phyloP scores from a whole-genome alignment of 805 yeast genomes.

The Yarrowia yakushimensis region DNA sequence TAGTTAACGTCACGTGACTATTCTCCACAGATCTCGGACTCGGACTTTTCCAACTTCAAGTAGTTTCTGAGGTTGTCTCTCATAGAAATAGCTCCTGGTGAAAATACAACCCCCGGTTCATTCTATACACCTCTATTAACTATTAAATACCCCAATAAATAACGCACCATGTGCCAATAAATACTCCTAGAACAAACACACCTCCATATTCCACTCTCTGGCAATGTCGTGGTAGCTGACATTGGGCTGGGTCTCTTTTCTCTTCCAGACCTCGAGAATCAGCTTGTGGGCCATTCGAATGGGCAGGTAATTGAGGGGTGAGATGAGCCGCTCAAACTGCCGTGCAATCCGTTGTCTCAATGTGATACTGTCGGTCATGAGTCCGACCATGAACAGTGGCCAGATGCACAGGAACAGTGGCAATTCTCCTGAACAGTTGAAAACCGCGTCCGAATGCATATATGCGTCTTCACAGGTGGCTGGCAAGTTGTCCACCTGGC shows the following conservation, averaged over 20 bases:
- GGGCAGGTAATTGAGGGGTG: slow-evolving; percentile 11
- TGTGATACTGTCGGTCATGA: background rate
- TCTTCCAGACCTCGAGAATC: slow-evolving; percentile 3
- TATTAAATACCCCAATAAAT: too few species aligned
- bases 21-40: too few species aligned
- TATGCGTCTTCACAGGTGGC: slow-evolving; percentile 18
- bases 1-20: too few species aligned
- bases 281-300: slow-evolving; percentile 11
- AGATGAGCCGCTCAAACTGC: slow-evolving; percentile 19
- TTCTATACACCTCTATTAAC: too few species aligned
- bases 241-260: background rate
- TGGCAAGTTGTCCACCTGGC: background rate
- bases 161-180: too few species aligned
- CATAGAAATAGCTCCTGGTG: too few species aligned
- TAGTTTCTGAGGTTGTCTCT: too few species aligned
- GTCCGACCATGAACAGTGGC: slow-evolving; percentile 15
- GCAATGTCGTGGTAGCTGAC: slow-evolving; percentile 17
- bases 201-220: slow-evolving; percentile 23
- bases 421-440: slow-evolving; percentile 10
- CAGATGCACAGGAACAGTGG: slow-evolving; percentile 21
- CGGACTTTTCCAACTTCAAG: too few species aligned
- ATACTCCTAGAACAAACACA: slow-evolving; percentile 15
- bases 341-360: background rate
- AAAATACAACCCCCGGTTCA: too few species aligned
- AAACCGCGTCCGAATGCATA: slow-evolving; percentile 23